A percentile compares a stretch with the other conserved stretches of the same genome.
Conservation (phyloP, 140 eudicot genomes). For the Erigeron philadelphicus region DNA sequence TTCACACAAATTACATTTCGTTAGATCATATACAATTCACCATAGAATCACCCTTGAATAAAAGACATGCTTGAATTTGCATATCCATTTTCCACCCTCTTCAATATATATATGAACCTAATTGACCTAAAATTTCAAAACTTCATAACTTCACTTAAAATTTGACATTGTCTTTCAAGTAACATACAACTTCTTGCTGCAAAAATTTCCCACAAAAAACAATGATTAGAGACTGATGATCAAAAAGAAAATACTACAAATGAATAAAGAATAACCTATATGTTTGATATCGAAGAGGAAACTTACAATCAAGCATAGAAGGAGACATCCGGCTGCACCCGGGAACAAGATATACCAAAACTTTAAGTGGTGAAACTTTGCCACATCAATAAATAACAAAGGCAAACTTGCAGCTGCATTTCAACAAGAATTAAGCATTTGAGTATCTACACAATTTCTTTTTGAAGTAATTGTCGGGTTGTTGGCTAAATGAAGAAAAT, state of each 20-base stretch:
- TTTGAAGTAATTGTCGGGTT: neutral
- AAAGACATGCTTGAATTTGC: conserved; percentile 21
- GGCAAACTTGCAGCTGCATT: conserved; percentile 94
- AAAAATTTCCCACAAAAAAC: conserved; percentile 16
- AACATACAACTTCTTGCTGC: conserved; percentile 89
- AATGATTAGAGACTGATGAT: neutral
- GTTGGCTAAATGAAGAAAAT: neutral
- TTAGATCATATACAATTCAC: no score
- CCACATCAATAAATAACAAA: conserved; percentile 76
- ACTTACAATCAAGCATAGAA: conserved; percentile 84
- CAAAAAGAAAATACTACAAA: neutral
- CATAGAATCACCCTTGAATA: neutral
- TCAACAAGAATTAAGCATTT: neutral
- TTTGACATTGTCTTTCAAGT: conserved; percentile 78
- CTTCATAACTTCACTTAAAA: conserved; percentile 36
- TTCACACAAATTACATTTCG: no score
- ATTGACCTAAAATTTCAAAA: conserved; percentile 8
- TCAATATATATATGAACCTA: neutral
- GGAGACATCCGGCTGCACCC: conserved; percentile 78
- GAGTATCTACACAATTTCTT: neutral
- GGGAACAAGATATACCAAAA: conserved; percentile 93
- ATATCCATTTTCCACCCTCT: conserved; percentile 7
- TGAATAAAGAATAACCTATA: neutral
- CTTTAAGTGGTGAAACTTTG: conserved; percentile 66
- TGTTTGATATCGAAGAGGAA: neutral